Percentiles rank a stretch among this genome's conserved stretches.
These are phyloP conservation scores for Aspergillus neoniger DNA, from an alignment of 2,329 filamentous ascomycete species.

Conservation along the genomic window DNA sequence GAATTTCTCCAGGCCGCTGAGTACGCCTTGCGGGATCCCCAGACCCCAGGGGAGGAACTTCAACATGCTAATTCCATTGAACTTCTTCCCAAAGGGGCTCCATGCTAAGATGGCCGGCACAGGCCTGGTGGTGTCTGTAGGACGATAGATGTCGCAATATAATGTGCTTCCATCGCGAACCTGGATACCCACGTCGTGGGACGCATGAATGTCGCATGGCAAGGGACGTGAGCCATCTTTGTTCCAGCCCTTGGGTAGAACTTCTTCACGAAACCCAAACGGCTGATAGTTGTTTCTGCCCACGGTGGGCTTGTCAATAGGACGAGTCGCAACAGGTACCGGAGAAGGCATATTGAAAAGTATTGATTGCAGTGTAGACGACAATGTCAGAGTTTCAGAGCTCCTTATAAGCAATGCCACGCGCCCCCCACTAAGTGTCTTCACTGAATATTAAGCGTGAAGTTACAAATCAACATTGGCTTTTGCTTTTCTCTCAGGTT, in stretches of 20 bases:
- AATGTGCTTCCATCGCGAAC: conserved; percentile 5
- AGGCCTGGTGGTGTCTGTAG: neutral
- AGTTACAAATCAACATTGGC: neutral
- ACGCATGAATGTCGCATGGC: conserved; percentile 2
- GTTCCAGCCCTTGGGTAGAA: conserved; percentile 1
- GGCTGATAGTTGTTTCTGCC: conserved; percentile 8
- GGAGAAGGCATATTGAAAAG: conserved; percentile 4
- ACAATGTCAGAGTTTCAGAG: neutral
- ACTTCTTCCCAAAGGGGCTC: conserved; percentile 5
- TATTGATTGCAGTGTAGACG: neutral
- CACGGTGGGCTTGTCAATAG: conserved; percentile 7
- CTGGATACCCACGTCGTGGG: conserved; percentile 5
- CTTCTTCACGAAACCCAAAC: conserved; percentile 3
- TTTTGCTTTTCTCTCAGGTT: neutral
- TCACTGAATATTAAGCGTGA: neutral
- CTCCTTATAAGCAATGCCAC: neutral
- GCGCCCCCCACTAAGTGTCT: neutral
- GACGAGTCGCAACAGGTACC: conserved; percentile 4
- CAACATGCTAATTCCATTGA: conserved; percentile 5
- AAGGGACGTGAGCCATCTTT: conserved; percentile 5
- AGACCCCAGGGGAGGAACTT: conserved; percentile 4
- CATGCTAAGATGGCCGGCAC: conserved; percentile 4
- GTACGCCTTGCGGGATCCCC: neutral
- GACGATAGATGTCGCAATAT: conserved; percentile 8
- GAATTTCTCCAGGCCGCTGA: conserved; percentile 5